phyloP scores from a whole-genome alignment of 495 filamentous ascomycete genomes.

The Hypomontagnella submonticulosa region DNA sequence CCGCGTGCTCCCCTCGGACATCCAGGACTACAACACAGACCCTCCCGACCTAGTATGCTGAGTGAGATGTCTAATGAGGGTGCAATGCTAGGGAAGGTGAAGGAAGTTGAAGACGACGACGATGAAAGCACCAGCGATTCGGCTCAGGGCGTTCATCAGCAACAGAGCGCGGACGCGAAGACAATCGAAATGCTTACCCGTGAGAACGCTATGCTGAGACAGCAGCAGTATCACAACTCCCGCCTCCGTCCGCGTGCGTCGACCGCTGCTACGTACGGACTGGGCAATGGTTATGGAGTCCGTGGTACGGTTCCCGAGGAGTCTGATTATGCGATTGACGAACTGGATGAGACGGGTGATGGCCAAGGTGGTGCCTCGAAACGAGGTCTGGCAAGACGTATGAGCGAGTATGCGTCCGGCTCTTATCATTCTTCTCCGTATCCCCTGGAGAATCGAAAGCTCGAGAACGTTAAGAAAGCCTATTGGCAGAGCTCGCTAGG shows the following conservation, averaged over 20 bases:
- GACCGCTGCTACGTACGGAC: conserved; percentile 62
- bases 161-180: conserved; percentile 69
- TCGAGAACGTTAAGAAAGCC: conserved; percentile 81
- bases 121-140: conserved; percentile 75
- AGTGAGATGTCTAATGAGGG: conserved; percentile 81
- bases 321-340: conserved; percentile 75
- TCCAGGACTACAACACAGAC: conserved; percentile 79
- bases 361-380: conserved; percentile 64
- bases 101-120: conserved; percentile 85
- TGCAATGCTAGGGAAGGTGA: conserved; percentile 76
- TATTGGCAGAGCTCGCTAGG: conserved; percentile 90
- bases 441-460: conserved; percentile 74
- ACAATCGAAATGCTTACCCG: conserved; percentile 77
- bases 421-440: conserved; percentile 66
- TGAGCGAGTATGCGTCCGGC: conserved; percentile 73
- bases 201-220: conserved; percentile 77
- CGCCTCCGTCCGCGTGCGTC: conserved; percentile 72
- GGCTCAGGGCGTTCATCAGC: conserved; percentile 56
- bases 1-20: conserved; percentile 64
- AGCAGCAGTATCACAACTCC: conserved; percentile 68
- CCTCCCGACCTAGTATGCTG: conserved; percentile 86
- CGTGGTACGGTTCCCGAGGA: conserved; percentile 75
- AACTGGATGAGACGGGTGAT: conserved; percentile 71
- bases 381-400: conserved; percentile 62
- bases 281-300: conserved; percentile 68